Conservation (phyloP, 352 stramenopile genomes). For the Phytophthora gonapodyides region DNA sequence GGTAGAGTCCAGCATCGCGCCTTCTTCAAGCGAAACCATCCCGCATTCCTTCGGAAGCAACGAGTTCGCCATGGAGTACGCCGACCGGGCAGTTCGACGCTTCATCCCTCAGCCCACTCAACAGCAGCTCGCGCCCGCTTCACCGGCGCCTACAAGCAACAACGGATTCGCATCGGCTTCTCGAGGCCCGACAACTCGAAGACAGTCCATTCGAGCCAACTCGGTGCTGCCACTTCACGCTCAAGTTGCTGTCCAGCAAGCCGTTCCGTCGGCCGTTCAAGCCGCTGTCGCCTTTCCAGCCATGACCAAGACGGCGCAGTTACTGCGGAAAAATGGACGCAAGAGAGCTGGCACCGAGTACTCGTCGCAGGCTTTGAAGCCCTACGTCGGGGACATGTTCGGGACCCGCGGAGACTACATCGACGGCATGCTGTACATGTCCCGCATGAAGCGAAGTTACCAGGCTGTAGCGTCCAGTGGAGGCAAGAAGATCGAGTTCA, state of each 20-base stretch:
- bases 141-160: neutral
- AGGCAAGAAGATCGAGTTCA: constrained; percentile 23
- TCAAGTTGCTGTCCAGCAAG: constrained; percentile 6
- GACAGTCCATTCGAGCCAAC: constrained; percentile 12
- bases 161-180: neutral
- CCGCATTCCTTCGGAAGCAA: constrained; percentile 43
- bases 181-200: constrained; percentile 8
- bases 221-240: constrained; percentile 4
- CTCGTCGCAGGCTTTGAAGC: constrained; percentile 53
- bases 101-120: constrained; percentile 17
- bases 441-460: constrained; percentile 79
- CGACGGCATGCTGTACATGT: constrained; percentile 89
- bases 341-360: constrained; percentile 43
- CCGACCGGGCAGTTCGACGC: constrained; percentile 38
- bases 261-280: constrained; percentile 8
- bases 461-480: constrained; percentile 43
- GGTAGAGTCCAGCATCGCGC: constrained; percentile 44
- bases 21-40: constrained; percentile 1
- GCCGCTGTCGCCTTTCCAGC: constrained; percentile 8
- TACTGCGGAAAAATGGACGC: constrained; percentile 49
- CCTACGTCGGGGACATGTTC: constrained; percentile 83
- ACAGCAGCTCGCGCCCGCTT: constrained; percentile 1
- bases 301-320: constrained; percentile 23
- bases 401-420: constrained; percentile 81
- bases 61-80: constrained; percentile 71